Base-by-base conservation (phyloP, 164 flowering plant species). In the Nymphaea colorata region DNA sequence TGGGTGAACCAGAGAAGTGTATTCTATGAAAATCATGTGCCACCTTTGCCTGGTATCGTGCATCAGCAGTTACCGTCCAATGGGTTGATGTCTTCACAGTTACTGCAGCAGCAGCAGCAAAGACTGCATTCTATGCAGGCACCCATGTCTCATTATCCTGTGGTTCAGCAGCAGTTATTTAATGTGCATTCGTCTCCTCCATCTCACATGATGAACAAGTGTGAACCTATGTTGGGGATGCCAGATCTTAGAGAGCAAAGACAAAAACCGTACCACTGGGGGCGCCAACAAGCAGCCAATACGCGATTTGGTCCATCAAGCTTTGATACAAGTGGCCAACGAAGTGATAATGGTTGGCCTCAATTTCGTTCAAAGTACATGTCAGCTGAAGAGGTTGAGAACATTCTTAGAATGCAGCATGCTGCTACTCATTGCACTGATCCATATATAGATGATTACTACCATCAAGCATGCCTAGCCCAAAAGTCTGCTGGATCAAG, bases 331-430 rank as follows among this genome's bases (percentile, higher is more conserved):
- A 70, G 86, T 73, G 78, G 81, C 72, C 93, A 84, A 76, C 86
- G 80, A 72, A 78, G 81, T 77, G 89, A 85, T 25, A 76, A 71
- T 71, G 81, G 83, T 42, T 80, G 83, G 84, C 73, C 84, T 25
- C 89, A 86, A 57, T 88, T 86, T 67, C 82, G 86, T 70, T 86
- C 94, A 41, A 93, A 91, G 79, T 78, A 89, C 74, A 93, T 93
- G 98, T 79, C 93, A 8, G 79, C 90, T 66, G 91, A 89, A 43
- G 98, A 93, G 73, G 86, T 93, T n/a, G 98, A 93, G 72, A 82
- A 82, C 74, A 88, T 93, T 69, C 83, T 91, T 41, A 84, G 80
- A 68, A 84, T 89, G 89, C 98, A 91, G 77, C 93, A 80, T 76
- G 86, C 96, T 59, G 88, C 97, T 11, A 84, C 94, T 4, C 96